These are phyloP conservation scores for Ramularia collo-cygni DNA, from an alignment of 2,329 filamentous ascomycete species.

Conservation along the genomic window DNA sequence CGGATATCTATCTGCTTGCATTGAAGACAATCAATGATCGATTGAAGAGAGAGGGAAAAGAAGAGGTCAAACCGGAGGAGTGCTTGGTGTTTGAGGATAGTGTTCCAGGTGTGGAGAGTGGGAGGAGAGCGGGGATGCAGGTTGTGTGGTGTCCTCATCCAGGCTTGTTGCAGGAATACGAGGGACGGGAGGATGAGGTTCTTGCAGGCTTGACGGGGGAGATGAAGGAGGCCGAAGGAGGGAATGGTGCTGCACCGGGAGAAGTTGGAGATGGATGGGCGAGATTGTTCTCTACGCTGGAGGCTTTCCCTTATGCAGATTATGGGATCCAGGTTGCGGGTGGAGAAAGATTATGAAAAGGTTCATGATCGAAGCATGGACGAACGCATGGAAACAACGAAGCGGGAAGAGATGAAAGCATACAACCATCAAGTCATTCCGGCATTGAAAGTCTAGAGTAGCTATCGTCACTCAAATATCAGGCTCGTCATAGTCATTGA, in stretches of 20 bases:
- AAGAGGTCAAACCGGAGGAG: conserved; percentile 68
- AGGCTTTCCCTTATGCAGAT: conserved; percentile 52
- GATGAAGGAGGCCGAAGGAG: conserved; percentile 49
- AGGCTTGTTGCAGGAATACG: conserved; percentile 67
- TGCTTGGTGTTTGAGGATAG: conserved; percentile 96
- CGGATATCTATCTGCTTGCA: conserved; percentile 88
- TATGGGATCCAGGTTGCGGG: conserved; percentile 47
- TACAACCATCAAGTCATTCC: too few species aligned
- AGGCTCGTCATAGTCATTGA: too few species aligned
- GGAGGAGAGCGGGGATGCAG: conserved; percentile 85
- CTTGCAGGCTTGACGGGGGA: conserved; percentile 74
- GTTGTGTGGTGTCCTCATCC: conserved; percentile 88
- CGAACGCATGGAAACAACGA: too few species aligned
- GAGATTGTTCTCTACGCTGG: conserved; percentile 46
- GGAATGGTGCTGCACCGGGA: conserved; percentile 42
- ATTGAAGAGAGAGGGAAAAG: conserved; percentile 50
- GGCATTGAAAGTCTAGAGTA: too few species aligned
- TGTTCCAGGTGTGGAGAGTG: conserved; percentile 86
- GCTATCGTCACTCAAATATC: too few species aligned
- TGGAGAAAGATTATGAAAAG: conserved; percentile 10
- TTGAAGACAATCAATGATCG: conserved; percentile 76
- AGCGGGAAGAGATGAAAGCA: too few species aligned
- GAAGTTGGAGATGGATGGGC: conserved; percentile 56
- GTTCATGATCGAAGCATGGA: too few species aligned
- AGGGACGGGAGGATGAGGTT: conserved; percentile 70